These are phyloP conservation scores for Musa balbisiana DNA, from an alignment of 202 grass and related monocot genomes.

Conservation along the genomic window DNA sequence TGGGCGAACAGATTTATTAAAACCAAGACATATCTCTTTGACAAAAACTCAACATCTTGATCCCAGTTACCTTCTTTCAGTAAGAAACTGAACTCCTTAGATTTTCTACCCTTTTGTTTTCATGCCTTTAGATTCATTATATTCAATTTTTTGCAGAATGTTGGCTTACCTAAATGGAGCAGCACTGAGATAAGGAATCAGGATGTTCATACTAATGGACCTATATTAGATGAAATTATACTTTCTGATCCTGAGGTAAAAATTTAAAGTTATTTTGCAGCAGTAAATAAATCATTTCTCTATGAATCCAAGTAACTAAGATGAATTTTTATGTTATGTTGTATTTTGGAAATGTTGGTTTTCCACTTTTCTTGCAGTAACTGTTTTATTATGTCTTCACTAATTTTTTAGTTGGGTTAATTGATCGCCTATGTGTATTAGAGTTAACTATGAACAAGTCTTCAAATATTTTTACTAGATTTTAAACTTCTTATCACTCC, in stretches of 20 bases:
- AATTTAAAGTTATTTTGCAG: conserved; percentile 1
- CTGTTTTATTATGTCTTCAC: too few relatives aligned
- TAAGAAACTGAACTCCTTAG: conserved; percentile 43
- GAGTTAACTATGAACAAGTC: too few relatives aligned
- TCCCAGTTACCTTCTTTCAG: conserved; percentile 65
- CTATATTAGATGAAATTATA: conserved; percentile 85
- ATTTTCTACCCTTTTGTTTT: conserved; percentile 24
- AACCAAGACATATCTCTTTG: conserved; percentile 75
- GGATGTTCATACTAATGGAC: conserved; percentile 84
- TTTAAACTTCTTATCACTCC: too few relatives aligned
- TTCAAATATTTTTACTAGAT: too few relatives aligned
- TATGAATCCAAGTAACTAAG: not conserved
- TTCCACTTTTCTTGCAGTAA: too few relatives aligned
- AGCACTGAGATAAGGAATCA: conserved; percentile 97
- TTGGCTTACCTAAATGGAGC: conserved; percentile 66
- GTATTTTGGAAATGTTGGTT: not conserved
- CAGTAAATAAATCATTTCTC: not conserved
- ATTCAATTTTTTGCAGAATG: conserved; percentile 38
- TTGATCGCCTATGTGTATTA: too few relatives aligned
- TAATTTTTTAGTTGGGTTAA: too few relatives aligned
- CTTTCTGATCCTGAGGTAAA: conserved; percentile 81
- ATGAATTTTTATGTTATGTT: not conserved
- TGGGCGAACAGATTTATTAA: conserved; percentile 78
- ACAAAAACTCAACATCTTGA: conserved; percentile 95
- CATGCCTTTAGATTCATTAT: not conserved